A percentile compares a stretch with the other conserved stretches of the same genome.
Evolutionary conservation across 495 filamentous ascomycete species (phyloP).

Genomic region (Penicillium lividum): DNA sequence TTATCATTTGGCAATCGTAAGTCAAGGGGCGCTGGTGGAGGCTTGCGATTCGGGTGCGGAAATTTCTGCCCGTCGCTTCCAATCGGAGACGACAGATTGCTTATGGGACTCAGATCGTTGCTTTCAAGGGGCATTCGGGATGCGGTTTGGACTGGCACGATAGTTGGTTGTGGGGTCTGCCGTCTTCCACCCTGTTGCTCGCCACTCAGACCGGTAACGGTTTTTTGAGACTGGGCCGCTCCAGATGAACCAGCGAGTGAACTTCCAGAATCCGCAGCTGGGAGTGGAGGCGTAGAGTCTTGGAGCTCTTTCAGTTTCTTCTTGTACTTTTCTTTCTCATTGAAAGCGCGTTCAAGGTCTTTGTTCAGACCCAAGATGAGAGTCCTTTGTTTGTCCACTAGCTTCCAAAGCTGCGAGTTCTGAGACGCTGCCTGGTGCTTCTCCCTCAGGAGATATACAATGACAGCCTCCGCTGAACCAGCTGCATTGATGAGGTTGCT

Average conservation of each 20-base stretch:
- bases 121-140: slow-evolving; percentile 8
- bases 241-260: slow-evolving; percentile 4
- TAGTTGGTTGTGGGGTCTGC: slow-evolving; percentile 5
- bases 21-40: slow-evolving; percentile 82
- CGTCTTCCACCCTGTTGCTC: not conserved
- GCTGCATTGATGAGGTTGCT: slow-evolving; percentile 74
- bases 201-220: not conserved
- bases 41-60: slow-evolving; percentile 67
- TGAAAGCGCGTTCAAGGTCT: slow-evolving; percentile 86
- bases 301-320: slow-evolving; percentile 83
- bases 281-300: slow-evolving; percentile 49
- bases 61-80: slow-evolving; percentile 26
- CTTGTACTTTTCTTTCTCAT: slow-evolving; percentile 92
- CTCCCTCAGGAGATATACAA: slow-evolving; percentile 85
- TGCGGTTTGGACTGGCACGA: slow-evolving; percentile 8
- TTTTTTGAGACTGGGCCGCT: not conserved
- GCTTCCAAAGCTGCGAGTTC: slow-evolving; percentile 89
- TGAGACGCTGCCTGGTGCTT: slow-evolving; percentile 85
- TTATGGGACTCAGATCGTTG: slow-evolving; percentile 22
- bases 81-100: slow-evolving; percentile 16
- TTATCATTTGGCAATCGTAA: slow-evolving; percentile 48
- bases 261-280: slow-evolving; percentile 30
- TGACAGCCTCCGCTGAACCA: slow-evolving; percentile 85
- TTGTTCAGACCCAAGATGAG: slow-evolving; percentile 94
- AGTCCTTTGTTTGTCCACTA: slow-evolving; percentile 93